These are phyloP conservation scores for Tylopilus microsporus DNA, from an alignment of 1,284 basidiomycete genomes.

Conservation along the genomic window DNA sequence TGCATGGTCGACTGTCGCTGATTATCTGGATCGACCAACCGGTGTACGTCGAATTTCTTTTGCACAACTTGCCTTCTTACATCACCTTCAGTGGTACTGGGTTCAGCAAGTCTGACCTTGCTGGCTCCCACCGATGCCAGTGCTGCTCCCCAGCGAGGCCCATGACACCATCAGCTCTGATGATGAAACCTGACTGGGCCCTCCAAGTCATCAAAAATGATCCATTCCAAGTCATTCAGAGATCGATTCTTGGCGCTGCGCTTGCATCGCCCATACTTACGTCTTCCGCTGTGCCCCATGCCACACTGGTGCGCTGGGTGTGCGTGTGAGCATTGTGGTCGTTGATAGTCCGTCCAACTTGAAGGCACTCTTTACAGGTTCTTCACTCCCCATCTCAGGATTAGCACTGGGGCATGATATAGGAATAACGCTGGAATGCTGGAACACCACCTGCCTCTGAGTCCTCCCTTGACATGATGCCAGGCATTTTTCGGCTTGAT, in stretches of 20 bases:
- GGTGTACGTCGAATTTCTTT: too few relatives aligned
- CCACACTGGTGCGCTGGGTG: conserved; percentile 4
- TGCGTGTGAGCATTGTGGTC: neutral
- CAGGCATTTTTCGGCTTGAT: conserved; percentile 28
- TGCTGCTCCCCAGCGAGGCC: neutral
- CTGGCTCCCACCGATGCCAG: neutral
- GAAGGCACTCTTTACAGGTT: neutral
- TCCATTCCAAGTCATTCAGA: too few relatives aligned
- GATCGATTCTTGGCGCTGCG: conserved; percentile 3
- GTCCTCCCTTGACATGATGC: neutral
- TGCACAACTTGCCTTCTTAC: too few relatives aligned
- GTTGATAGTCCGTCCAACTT: neutral
- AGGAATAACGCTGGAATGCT: neutral
- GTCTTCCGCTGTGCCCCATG: neutral
- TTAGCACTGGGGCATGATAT: neutral
- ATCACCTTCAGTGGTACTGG: too few relatives aligned
- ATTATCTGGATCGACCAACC: too few relatives aligned
- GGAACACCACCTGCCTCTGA: neutral
- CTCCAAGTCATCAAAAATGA: too few relatives aligned
- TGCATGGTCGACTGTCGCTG: too few relatives aligned
- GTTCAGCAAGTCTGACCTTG: too few relatives aligned
- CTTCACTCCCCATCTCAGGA: neutral
- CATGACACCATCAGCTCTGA: conserved; percentile 29
- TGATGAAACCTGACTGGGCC: conserved; percentile 13
- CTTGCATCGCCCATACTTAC: neutral